These are phyloP conservation scores for Hanseniaspora taiwanica DNA, from an alignment of 805 yeast genomes.

Conservation along the genomic window DNA sequence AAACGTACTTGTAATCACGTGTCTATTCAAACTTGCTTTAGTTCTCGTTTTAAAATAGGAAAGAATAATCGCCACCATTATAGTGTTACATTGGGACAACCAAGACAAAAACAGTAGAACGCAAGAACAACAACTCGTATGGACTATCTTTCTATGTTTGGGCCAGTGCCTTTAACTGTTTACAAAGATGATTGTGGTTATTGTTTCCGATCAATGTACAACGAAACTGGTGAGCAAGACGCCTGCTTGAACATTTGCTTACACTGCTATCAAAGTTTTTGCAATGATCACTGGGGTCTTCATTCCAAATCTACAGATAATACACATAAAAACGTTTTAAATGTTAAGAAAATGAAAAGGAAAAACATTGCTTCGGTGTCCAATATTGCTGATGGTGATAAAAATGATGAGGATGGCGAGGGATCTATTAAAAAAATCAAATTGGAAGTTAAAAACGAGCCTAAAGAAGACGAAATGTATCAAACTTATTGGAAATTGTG, in stretches of 20 bases:
- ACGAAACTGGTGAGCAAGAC: constrained; percentile 23
- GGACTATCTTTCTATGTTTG: neutral
- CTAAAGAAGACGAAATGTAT: constrained; percentile 18
- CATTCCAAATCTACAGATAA: constrained; percentile 31
- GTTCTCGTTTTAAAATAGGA: too few species aligned
- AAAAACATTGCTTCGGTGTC: constrained; percentile 17
- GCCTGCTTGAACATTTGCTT: constrained; percentile 55
- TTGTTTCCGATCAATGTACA: constrained; percentile 59
- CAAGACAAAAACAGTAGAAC: neutral
- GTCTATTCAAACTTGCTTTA: too few species aligned
- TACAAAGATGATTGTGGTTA: constrained; percentile 86
- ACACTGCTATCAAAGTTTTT: constrained; percentile 57
- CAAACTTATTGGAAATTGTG: constrained; percentile 20
- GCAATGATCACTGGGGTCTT: constrained; percentile 43
- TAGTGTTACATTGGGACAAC: neutral
- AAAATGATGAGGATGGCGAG: constrained; percentile 14
- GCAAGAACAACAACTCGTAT: neutral
- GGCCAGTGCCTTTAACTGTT: constrained; percentile 28
- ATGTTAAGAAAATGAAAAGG: constrained; percentile 40
- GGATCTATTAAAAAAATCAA: constrained; percentile 16
- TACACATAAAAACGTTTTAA: constrained; percentile 43
- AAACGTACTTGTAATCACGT: too few species aligned
- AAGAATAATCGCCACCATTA: too few species aligned
- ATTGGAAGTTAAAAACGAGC: constrained; percentile 18
- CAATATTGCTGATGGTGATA: too few species aligned